A percentile compares a stretch with the other conserved stretches of the same genome.
Conservation (phyloP, 2,329 filamentous ascomycete species). For the Pseudogymnoascus sp. region DNA sequence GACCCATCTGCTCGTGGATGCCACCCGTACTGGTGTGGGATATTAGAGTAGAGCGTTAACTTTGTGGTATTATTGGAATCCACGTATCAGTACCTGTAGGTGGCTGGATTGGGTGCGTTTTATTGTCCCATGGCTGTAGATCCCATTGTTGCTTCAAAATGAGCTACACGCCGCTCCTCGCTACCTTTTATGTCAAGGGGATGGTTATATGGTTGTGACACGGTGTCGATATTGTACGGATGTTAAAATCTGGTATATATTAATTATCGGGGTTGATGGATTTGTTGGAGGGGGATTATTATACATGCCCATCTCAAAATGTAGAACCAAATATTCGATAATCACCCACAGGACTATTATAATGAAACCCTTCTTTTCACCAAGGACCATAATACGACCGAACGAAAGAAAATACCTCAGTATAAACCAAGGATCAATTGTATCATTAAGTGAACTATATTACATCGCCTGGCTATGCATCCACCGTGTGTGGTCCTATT, state of each 20-base stretch:
- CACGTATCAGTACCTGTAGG: not conserved
- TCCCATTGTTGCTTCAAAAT: not conserved
- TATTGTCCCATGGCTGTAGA: not conserved
- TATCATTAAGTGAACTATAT: not conserved
- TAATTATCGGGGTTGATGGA: not conserved
- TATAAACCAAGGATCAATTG: not conserved
- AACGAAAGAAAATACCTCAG: not conserved
- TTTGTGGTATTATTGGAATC: not conserved
- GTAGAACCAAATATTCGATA: not conserved
- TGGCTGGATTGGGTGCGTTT: not conserved
- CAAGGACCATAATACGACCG: not conserved
- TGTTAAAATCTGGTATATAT: not conserved
- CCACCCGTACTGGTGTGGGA: not conserved
- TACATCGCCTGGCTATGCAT: not conserved
- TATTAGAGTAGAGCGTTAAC: not conserved
- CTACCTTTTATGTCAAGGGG: not conserved
- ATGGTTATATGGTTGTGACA: not conserved
- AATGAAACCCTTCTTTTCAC: not conserved
- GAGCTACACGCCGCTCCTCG: not conserved
- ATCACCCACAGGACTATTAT: not conserved
- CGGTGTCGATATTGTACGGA: not conserved
- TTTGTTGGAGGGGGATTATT: too few relatives aligned
- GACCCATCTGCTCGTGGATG: not conserved
- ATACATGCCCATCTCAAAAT: too few relatives aligned
- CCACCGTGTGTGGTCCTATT: slow-evolving; percentile 21